A percentile compares a stretch with the other conserved stretches of the same genome.
Evolutionary conservation across 2,329 filamentous ascomycete species (phyloP).

Genomic region (Lecanicillium sp.): DNA sequence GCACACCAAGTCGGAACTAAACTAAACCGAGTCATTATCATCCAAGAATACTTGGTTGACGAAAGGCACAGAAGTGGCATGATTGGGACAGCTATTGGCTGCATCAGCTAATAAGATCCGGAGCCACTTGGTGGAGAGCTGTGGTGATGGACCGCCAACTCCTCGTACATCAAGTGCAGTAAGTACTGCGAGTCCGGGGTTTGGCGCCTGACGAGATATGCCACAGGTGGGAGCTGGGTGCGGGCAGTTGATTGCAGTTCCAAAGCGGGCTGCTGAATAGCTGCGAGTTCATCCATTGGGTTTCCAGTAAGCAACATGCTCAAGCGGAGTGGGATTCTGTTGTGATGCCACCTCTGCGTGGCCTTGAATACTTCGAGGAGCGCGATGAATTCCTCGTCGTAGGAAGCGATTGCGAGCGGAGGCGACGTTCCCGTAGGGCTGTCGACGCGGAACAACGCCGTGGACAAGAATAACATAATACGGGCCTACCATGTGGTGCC

Average conservation of each 20-base stretch:
- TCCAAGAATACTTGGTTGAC: neutral
- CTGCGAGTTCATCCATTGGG: too few species aligned
- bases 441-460: neutral
- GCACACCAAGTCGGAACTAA: constrained; percentile 7
- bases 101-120: neutral
- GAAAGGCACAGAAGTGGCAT: neutral
- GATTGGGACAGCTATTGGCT: neutral
- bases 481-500: too few species aligned
- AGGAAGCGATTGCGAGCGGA: too few species aligned
- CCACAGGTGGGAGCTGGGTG: neutral
- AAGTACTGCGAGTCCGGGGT: too few species aligned
- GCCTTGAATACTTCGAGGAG: too few species aligned
- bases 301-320: too few species aligned
- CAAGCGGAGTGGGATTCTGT: too few species aligned
- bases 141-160: neutral
- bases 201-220: too few species aligned
- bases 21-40: neutral
- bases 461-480: neutral
- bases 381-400: too few species aligned
- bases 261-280: too few species aligned
- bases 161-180: neutral
- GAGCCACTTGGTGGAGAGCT: neutral
- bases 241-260: neutral
- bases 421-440: neutral
- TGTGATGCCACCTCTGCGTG: too few species aligned